These are phyloP conservation scores for Globomyces sp. DNA, from an alignment of 371 early-diverging fungal genomes.

Conservation along the genomic window DNA sequence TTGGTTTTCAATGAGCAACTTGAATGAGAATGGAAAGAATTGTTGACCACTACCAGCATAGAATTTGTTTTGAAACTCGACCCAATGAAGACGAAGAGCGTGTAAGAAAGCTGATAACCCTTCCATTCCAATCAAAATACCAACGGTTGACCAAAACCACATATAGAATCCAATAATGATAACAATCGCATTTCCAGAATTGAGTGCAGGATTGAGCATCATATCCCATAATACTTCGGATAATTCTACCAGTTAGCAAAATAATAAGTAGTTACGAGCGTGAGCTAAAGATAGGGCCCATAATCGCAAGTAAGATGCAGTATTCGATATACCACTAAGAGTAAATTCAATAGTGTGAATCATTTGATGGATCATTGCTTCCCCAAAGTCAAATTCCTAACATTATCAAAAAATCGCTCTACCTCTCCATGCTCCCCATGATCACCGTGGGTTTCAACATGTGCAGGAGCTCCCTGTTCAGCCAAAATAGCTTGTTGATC, in stretches of 20 bases:
- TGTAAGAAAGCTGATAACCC: conserved; percentile 98
- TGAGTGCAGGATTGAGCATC: conserved; percentile 75
- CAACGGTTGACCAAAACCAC: conserved; percentile 84
- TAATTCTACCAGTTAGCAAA: conserved; percentile 59
- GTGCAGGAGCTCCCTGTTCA: conserved; percentile 11
- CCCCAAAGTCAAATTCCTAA: conserved; percentile 85
- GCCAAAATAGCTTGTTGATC: conserved; percentile 13
- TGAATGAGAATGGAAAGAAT: conserved; percentile 84
- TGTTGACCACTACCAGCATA: conserved; percentile 82
- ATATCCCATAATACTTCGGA: conserved; percentile 98
- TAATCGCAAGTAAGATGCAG: conserved; percentile 98
- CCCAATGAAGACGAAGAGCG: conserved; percentile 99
- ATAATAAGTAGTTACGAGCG: conserved; percentile 64
- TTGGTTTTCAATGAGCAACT: conserved; percentile 6
- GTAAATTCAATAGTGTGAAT: conserved; percentile 99
- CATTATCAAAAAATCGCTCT: background rate
- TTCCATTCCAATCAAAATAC: conserved; percentile 95
- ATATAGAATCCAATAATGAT: conserved; percentile 70
- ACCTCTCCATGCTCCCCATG: conserved; percentile 27
- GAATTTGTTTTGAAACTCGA: conserved; percentile 99
- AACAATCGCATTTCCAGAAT: conserved; percentile 56
- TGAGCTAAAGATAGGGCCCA: conserved; percentile 99
- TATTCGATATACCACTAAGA: conserved; percentile 97
- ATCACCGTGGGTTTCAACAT: conserved; percentile 17
- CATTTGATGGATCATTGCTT: conserved; percentile 92